Percentiles rank a stretch among this genome's conserved stretches.
These are phyloP conservation scores for Kodamaea kaohsiungensis DNA, from an alignment of 805 yeast genomes.

Conservation along the genomic window DNA sequence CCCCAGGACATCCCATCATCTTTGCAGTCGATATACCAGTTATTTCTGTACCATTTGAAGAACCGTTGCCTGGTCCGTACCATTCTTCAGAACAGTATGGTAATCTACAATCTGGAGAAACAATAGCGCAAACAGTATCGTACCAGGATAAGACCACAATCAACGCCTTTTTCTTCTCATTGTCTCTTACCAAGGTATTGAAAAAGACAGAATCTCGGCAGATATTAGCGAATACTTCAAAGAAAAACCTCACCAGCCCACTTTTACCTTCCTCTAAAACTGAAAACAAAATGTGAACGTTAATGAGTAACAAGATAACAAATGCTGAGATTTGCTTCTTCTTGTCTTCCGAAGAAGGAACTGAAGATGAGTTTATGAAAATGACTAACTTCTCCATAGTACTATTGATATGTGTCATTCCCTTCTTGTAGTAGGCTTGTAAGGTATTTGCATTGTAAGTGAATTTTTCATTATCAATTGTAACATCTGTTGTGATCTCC, in stretches of 20 bases:
- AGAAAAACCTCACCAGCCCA: slow-evolving; percentile 49
- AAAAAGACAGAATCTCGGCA: slow-evolving; percentile 47
- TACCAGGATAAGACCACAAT: slow-evolving; percentile 59
- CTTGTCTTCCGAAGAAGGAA: slow-evolving; percentile 11
- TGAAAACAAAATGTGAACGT: slow-evolving; percentile 55
- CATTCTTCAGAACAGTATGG: slow-evolving; percentile 55
- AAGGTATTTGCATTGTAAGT: slow-evolving; percentile 1
- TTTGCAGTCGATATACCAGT: slow-evolving; percentile 46
- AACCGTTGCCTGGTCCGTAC: slow-evolving; percentile 43
- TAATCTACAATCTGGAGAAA: slow-evolving; percentile 56
- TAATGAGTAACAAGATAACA: slow-evolving; percentile 51
- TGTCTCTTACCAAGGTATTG: slow-evolving; percentile 36
- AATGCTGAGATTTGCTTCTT: slow-evolving; percentile 25
- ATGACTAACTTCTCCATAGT: slow-evolving; percentile 56
- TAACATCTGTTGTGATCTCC: background rate
- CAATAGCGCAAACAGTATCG: slow-evolving; percentile 57
- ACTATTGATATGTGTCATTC: slow-evolving; percentile 54
- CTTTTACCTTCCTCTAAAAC: slow-evolving; percentile 57
- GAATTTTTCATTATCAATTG: background rate
- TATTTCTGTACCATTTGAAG: slow-evolving; percentile 19
- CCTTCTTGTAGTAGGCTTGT: slow-evolving; percentile 49
- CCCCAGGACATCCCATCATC: slow-evolving; percentile 65
- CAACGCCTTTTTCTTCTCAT: slow-evolving; percentile 50
- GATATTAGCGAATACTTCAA: slow-evolving; percentile 50
- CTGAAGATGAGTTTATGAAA: slow-evolving; percentile 21